These are phyloP conservation scores for Solanum sejunctum DNA, from an alignment of 257 asterid genomes.

Conservation along the genomic window DNA sequence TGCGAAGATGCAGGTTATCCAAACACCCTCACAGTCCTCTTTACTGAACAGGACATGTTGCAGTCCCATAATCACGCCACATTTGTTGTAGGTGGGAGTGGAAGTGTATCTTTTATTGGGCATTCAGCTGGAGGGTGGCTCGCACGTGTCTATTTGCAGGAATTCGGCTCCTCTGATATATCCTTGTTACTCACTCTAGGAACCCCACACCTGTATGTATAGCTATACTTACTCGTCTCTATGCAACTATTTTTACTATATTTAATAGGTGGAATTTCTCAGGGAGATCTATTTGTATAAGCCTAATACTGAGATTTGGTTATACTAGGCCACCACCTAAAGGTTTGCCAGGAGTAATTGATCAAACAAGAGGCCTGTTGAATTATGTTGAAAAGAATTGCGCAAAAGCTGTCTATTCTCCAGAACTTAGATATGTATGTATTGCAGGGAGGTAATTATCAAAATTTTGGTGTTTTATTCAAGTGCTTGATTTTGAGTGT, in stretches of 20 bases:
- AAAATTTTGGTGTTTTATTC: neutral
- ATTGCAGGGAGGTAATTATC: slow-evolving; percentile 76
- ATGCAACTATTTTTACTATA: neutral
- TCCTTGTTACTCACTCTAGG: slow-evolving; percentile 78
- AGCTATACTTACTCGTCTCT: neutral
- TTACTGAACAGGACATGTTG: slow-evolving; percentile 13
- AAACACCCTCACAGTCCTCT: neutral
- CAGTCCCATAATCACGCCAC: slow-evolving; percentile 20
- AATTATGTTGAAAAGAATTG: slow-evolving; percentile 73
- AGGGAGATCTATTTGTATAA: neutral
- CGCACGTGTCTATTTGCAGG: slow-evolving; percentile 83
- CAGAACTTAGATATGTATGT: slow-evolving; percentile 79
- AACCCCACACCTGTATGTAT: slow-evolving; percentile 81
- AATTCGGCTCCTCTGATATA: slow-evolving; percentile 48
- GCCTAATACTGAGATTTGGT: neutral
- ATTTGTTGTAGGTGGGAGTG: slow-evolving; percentile 55
- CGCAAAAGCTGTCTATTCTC: slow-evolving; percentile 70
- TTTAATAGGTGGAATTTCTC: neutral
- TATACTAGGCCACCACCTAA: slow-evolving; percentile 64
- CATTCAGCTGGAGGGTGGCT: slow-evolving; percentile 99
- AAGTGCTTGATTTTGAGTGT: neutral
- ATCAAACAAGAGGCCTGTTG: slow-evolving; percentile 92
- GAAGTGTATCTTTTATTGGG: slow-evolving; percentile 65
- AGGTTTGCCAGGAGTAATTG: slow-evolving; percentile 84
- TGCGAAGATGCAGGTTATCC: too few species aligned